These are phyloP conservation scores for Cryptosporidium viatorum DNA, from an alignment of 169 alveolate species.

Conservation along the genomic window DNA sequence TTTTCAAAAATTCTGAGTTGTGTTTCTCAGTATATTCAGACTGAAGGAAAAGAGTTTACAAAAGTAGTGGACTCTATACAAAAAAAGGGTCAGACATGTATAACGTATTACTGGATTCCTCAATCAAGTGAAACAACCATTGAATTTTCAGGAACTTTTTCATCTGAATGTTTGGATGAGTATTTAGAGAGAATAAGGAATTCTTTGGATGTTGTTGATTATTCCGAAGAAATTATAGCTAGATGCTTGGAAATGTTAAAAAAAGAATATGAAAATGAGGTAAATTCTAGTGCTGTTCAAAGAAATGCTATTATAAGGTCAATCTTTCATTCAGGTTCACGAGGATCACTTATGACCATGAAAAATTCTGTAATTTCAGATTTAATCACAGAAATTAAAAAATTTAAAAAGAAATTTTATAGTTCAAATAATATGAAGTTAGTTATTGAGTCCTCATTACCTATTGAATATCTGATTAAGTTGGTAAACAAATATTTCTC, in stretches of 20 bases:
- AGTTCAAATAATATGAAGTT: constrained; percentile 18
- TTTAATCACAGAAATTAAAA: background rate
- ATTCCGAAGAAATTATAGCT: background rate
- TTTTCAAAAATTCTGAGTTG: constrained; percentile 23
- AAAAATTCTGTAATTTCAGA: background rate
- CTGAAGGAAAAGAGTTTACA: background rate
- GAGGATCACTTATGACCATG: background rate
- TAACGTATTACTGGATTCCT: constrained; percentile 40
- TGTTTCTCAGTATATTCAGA: constrained; percentile 17
- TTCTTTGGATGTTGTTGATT: background rate
- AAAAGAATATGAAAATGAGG: constrained; percentile 9
- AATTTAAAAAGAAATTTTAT: constrained; percentile 4
- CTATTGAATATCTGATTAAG: background rate
- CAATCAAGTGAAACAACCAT: constrained; percentile 21
- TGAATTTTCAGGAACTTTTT: constrained; percentile 32
- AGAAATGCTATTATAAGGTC: constrained; percentile 13
- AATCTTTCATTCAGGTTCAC: background rate
- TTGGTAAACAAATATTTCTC: constrained; percentile 27
- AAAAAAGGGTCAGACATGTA: background rate
- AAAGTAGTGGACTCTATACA: constrained; percentile 1
- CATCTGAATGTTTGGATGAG: constrained; percentile 21
- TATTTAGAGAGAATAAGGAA: constrained; percentile 5
- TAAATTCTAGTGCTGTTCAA: background rate
- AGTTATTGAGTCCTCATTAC: constrained; percentile 8
- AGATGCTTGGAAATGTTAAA: background rate